Evolutionary conservation across 139 green algal species (phyloP).

Genomic region (Volvox africanus): DNA sequence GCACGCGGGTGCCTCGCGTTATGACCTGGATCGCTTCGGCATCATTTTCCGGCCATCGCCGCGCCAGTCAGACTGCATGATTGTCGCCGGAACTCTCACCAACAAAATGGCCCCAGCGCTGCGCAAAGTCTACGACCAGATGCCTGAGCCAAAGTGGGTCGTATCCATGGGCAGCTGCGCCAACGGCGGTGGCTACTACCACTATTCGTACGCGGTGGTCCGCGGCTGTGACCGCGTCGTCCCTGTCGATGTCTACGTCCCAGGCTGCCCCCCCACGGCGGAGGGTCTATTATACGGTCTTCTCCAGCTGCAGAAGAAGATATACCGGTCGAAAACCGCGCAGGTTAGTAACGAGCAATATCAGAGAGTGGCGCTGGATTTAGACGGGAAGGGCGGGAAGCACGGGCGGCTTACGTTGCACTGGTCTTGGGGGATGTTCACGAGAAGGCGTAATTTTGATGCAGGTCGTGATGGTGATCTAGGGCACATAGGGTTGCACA

Average conservation of each 20-base stretch:
- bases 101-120: conserved; percentile 99
- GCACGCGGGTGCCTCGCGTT: conserved; percentile 70
- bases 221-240: conserved; percentile 96
- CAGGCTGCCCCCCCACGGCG: conserved; percentile 95
- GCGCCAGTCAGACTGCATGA: conserved; percentile 96
- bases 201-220: conserved; percentile 97
- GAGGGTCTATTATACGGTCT: conserved; percentile 97
- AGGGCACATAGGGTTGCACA: too few species aligned
- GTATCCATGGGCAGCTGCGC: conserved; percentile 97
- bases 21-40: conserved; percentile 87
- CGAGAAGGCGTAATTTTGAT: too few species aligned
- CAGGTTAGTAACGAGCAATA: background rate
- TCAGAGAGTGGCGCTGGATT: too few species aligned
- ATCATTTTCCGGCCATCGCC: conserved; percentile 97
- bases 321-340: conserved; percentile 56
- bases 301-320: conserved; percentile 76
- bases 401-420: too few species aligned
- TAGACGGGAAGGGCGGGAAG: too few species aligned
- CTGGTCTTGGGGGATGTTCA: too few species aligned
- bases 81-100: conserved; percentile 96
- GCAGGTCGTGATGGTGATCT: too few species aligned
- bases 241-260: conserved; percentile 97
- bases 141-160: conserved; percentile 98
- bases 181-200: conserved; percentile 98
- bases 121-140: conserved; percentile 97